A percentile compares a stretch with the other conserved stretches of the same genome.
phyloP scores from a whole-genome alignment of 345 rosid species.

The Eucalyptus cladocalyx region DNA sequence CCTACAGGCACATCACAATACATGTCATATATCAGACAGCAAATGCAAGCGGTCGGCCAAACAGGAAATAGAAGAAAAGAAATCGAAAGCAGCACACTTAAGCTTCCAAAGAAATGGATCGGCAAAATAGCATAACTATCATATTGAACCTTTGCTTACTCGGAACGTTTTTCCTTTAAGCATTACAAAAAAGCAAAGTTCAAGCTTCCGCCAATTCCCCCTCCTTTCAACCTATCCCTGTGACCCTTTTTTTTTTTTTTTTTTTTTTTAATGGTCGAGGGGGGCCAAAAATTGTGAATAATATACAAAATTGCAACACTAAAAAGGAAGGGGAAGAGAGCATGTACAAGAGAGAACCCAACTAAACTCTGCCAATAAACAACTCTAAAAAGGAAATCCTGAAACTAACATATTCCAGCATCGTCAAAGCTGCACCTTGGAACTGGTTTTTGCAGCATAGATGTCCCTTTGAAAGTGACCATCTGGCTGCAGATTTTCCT shows the following conservation, averaged over 20 bases:
- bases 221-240: background rate
- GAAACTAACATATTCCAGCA: background rate
- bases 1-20: background rate
- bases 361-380: background rate
- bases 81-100: background rate
- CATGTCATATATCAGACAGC: background rate
- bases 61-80: background rate
- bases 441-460: conserved; percentile 10
- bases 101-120: background rate
- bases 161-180: background rate
- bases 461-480: conserved; percentile 12
- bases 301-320: background rate
- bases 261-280: background rate
- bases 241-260: background rate
- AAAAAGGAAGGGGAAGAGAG: background rate
- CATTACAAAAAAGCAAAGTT: background rate
- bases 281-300: background rate
- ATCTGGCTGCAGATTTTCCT: conserved; percentile 7
- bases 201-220: background rate
- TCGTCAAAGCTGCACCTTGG: background rate
- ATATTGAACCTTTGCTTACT: background rate
- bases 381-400: background rate
- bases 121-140: background rate
- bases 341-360: background rate
- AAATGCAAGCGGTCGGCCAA: background rate